Evolutionary conservation across 495 filamentous ascomycete species (phyloP), one percentile per base, ranked within the genome.

Genomic region (Aspergillus cristatus): DNA sequence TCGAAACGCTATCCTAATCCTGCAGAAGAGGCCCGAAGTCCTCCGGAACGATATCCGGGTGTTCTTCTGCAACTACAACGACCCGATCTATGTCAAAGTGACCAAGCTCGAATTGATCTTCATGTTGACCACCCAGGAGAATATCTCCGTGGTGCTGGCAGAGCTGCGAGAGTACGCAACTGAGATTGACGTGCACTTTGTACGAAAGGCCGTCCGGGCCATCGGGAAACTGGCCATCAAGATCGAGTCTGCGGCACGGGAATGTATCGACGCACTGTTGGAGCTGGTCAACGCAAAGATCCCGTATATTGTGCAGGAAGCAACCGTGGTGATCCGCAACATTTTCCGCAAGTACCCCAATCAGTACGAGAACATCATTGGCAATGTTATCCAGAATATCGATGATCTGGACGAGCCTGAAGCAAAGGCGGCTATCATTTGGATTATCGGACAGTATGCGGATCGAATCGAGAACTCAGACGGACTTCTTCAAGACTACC

Each of bases 1-100:
- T 8, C 74, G 93, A 40, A 99, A 99, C 62, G 93, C 93, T 3
- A 72, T 97, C 12, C 68, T 99, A 12, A 95, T 98, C 44, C 66
- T 99, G 34, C 91, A 99, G 56, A 77, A 91, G 44, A 74, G 89
- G 37, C 91, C 91, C 1, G 91, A 97, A 47, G 88, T 99, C 2
- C 67, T 99, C 6, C 76, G 91, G 28, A 97, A 95, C 59, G 91
- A 99, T 60, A 94, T 99, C 40, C 75, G 91, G 8, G 90, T 97
- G 32, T 99, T 99, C 64, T 98, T 98, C 63, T 99, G 91, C 75
- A 99, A 99, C 72, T 99, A 99, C 67, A 99, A 99, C 48, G 91
- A 99, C 52, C 91, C 93, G 0, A 97, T 97, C 39, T 99, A 99
- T 52, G 91, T 99, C 65, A 99, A 99, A 61, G 91, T 99, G 46